phyloP scores from a whole-genome alignment of 148 eudicot genomes.

The Fagopyrum tataricum region DNA sequence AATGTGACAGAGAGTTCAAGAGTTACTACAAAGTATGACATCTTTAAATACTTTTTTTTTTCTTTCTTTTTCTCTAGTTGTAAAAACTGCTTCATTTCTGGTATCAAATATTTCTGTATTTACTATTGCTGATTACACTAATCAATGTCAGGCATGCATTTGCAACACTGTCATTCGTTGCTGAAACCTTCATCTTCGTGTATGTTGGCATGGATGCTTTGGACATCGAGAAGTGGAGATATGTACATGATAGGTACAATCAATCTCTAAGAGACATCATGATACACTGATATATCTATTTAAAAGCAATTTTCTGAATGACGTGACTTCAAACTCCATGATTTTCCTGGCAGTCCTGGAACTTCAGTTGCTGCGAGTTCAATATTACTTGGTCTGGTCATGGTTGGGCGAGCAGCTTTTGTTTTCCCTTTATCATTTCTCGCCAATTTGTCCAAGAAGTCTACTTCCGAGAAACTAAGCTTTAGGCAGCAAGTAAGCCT shows the following conservation, averaged over 20 bases:
- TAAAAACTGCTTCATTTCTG: neutral
- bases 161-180: conserved; percentile 78
- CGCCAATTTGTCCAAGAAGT: conserved; percentile 50
- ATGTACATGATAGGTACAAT: conserved; percentile 52
- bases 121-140: conserved; percentile 2
- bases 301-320: neutral
- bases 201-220: conserved; percentile 95
- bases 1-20: conserved; percentile 78
- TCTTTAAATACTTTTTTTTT: too few relatives aligned
- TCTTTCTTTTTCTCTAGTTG: too few relatives aligned
- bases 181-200: conserved; percentile 67
- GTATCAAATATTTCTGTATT: neutral
- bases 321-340: neutral
- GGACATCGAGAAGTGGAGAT: conserved; percentile 87
- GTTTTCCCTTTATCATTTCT: conserved; percentile 76
- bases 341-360: conserved; percentile 52
- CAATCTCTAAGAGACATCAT: neutral
- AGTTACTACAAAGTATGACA: conserved; percentile 74
- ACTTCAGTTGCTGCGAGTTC: conserved; percentile 69
- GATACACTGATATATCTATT: neutral
- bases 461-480: conserved; percentile 35
- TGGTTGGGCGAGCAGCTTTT: conserved; percentile 87
- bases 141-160: conserved; percentile 60
- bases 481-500: conserved; percentile 63
- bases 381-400: conserved; percentile 54